A percentile compares a stretch with the other conserved stretches of the same genome.
These are phyloP conservation scores for Elsinoe perseae DNA, from an alignment of 2,329 filamentous ascomycete genomes.

Conservation along the genomic window DNA sequence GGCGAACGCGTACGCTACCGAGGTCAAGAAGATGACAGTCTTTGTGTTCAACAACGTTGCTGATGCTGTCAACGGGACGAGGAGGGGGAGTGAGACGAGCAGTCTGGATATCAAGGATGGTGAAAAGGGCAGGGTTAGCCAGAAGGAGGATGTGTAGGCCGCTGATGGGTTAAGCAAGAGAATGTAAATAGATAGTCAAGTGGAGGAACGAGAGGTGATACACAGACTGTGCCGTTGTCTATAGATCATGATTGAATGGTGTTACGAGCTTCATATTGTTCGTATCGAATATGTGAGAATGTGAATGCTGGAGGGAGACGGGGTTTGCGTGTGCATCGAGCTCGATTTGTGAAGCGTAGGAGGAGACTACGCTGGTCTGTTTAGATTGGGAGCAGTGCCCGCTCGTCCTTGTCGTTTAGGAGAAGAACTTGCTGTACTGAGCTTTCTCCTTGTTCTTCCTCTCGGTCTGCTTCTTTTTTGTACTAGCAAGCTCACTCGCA, in stretches of 20 bases:
- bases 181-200: neutral
- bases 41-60: constrained; percentile 10
- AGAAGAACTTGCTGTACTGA: constrained; percentile 86
- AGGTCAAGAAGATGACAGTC: constrained; percentile 11
- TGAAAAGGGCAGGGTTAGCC: neutral
- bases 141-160: constrained; percentile 5
- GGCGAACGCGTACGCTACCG: neutral
- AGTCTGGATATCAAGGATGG: constrained; percentile 7
- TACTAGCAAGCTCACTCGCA: constrained; percentile 62
- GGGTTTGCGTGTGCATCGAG: no score
- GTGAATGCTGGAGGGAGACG: no score
- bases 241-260: constrained; percentile 4
- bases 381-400: no score
- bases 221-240: neutral
- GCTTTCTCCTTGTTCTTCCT: constrained; percentile 83
- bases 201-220: neutral
- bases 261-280: neutral
- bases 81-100: neutral
- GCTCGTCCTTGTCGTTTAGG: constrained; percentile 37
- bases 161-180: neutral
- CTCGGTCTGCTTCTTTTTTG: constrained; percentile 68
- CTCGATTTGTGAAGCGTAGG: no score
- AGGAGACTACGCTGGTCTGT: no score
- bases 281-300: no score
- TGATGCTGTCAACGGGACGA: neutral